A percentile compares a stretch with the other conserved stretches of the same genome.
phyloP scores from a whole-genome alignment of 2,329 filamentous ascomycete genomes.

The Aspergillus hiratsukae region DNA sequence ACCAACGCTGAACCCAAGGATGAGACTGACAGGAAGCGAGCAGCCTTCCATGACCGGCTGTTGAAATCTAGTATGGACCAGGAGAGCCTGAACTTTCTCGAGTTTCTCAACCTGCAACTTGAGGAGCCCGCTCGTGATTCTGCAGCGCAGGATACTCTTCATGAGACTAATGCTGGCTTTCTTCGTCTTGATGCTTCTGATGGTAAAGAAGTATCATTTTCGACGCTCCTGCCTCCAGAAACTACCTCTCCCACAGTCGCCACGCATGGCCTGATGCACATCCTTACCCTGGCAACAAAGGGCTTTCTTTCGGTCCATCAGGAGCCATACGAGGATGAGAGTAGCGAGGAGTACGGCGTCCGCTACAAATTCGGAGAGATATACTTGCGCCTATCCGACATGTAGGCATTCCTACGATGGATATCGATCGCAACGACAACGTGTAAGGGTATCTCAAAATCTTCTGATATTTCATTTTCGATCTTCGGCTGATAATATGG shows the following conservation, averaged over 20 bases:
- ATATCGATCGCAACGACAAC: background rate
- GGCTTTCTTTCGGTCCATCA: constrained; percentile 61
- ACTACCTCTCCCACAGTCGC: constrained; percentile 57
- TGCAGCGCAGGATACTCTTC: constrained; percentile 10
- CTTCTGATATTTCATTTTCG: background rate
- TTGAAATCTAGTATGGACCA: constrained; percentile 51
- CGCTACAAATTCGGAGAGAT: constrained; percentile 28
- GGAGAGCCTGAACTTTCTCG: constrained; percentile 60
- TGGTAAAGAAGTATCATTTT: constrained; percentile 54
- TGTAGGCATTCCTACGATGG: constrained; percentile 1
- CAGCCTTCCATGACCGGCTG: constrained; percentile 39
- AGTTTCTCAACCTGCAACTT: constrained; percentile 52
- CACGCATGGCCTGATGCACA: constrained; percentile 71
- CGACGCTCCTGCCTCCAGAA: constrained; percentile 60
- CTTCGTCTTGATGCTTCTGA: background rate
- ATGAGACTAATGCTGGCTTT: background rate
- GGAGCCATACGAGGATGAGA: constrained; percentile 37
- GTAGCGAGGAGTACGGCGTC: constrained; percentile 14
- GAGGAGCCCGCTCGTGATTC: constrained; percentile 18
- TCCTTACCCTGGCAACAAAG: constrained; percentile 66
- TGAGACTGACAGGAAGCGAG: constrained; percentile 33
- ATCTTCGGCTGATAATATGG: background rate
- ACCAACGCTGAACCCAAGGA: constrained; percentile 5
- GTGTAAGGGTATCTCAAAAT: background rate
- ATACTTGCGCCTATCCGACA: constrained; percentile 17